Base-by-base conservation (phyloP, 1,139 yeast species). In the Hyphopichia fennica region DNA sequence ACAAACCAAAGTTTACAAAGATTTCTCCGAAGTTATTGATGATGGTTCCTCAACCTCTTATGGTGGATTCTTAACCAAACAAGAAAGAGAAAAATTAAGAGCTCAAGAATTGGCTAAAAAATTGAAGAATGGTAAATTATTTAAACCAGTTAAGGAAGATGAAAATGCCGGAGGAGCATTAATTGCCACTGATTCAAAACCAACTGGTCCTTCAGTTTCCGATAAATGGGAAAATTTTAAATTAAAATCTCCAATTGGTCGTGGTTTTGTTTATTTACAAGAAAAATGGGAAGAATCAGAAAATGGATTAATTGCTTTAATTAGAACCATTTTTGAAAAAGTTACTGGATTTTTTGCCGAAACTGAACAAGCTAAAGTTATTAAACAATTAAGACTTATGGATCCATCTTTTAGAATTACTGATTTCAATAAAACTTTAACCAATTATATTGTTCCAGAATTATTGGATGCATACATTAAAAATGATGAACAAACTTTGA, bases 401-500 rank as follows among this genome's bases (percentile, higher is more conserved):
- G 99, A 95, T 65, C 96, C 99, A 41, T 72, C 80, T 30, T 95
- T 93, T 73, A 82, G 82, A 51, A 77, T 81, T 53, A 93, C 90
- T 45, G 83, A 79, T 50, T 93, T 95, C 72, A 81, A 86, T 53
- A 81, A 78, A 54, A 93, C 95, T 45, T 76, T 93, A 55, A 87
- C 98, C 58, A 93, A 89, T 60, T 95, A 85, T 65, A 89, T 95
- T 51, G 82, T 95, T 38, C 99, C 99, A 9, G 99, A 95, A 65
- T 81, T 95, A 35, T 75, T 95, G 58, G 99, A 95, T 62, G 97
- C 99, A 3, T 91, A 90, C 68, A 89, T 89, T 50, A 87, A 87
- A 58, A 96, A 96, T 51, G 98, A 95, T 55, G 91, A 83, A 50
- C 77, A 76, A 41, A 84, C 84, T 20, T 77, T 95, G 60, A 87